Evolutionary conservation across 495 filamentous ascomycete species (phyloP).

Genomic region (Tuber brumale): DNA sequence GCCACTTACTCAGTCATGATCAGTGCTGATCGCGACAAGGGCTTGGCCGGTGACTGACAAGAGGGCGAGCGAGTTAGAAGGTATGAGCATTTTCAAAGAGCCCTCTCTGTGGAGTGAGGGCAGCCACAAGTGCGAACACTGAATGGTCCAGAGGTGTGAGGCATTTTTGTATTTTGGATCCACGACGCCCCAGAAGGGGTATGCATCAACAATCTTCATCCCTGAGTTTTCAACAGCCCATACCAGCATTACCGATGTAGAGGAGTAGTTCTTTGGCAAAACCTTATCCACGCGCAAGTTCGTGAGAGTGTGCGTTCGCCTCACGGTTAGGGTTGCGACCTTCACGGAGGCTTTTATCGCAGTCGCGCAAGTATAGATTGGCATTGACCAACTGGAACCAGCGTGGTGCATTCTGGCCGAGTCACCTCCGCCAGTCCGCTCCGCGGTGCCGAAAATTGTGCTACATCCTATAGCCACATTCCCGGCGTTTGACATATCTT

Average conservation of each 20-base stretch:
- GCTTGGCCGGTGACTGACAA: conserved; percentile 14
- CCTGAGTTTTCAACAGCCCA: conserved; percentile 43
- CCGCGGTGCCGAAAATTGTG: conserved; percentile 43
- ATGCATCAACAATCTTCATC: conserved; percentile 26
- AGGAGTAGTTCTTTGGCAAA: too few species aligned
- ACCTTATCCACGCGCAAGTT: too few species aligned
- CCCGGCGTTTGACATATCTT: conserved; percentile 44
- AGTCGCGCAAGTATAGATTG: too few species aligned
- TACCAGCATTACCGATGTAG: too few species aligned
- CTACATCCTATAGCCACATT: conserved; percentile 45
- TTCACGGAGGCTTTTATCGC: too few species aligned
- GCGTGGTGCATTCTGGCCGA: conserved; percentile 38
- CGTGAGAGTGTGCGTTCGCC: too few species aligned
- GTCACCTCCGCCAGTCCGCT: conserved; percentile 35
- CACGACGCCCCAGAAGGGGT: conserved; percentile 45
- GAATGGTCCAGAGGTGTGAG: conserved; percentile 40
- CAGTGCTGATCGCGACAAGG: not conserved
- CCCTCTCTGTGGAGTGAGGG: conserved; percentile 22
- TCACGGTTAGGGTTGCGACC: too few species aligned
- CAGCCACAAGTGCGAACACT: conserved; percentile 37
- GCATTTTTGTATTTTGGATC: conserved; percentile 32
- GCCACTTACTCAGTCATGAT: conserved; percentile 43
- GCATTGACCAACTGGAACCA: conserved; percentile 44
- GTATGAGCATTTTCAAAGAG: not conserved
- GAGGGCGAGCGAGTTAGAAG: not conserved